These are phyloP conservation scores for Syzygium syzygioides DNA, from an alignment of 441 rosid species.

Conservation along the genomic window DNA sequence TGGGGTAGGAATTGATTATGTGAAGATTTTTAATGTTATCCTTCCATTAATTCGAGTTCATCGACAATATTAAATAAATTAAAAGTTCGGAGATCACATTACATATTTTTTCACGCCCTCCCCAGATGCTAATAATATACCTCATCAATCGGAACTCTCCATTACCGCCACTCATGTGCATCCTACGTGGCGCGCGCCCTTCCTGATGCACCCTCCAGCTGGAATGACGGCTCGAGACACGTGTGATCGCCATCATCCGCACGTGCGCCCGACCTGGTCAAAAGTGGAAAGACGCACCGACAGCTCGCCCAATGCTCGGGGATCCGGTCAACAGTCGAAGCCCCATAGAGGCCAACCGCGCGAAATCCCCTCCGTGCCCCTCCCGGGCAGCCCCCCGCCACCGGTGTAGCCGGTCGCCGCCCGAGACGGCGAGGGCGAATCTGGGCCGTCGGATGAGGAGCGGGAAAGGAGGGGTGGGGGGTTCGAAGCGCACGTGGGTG, in stretches of 20 bases:
- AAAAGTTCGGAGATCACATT: no score
- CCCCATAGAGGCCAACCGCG: not conserved
- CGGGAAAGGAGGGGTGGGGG: rapidly evolving
- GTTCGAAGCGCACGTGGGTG: constrained; percentile 26
- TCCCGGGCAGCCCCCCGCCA: not conserved
- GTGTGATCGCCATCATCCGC: constrained; percentile 16
- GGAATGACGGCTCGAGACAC: constrained; percentile 23
- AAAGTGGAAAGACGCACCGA: not conserved
- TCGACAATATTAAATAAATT: no score
- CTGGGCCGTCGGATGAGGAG: constrained; percentile 11
- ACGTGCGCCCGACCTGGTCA: constrained; percentile 33
- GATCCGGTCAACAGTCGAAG: constrained; percentile 34
- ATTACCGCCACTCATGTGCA: constrained; percentile 25
- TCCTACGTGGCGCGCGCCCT: constrained; percentile 31
- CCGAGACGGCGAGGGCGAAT: not conserved
- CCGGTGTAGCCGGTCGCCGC: constrained; percentile 22
- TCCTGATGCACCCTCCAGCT: constrained; percentile 1
- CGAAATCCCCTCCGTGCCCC: not conserved
- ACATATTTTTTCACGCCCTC: no score
- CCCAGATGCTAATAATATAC: no score
- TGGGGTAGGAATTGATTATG: no score
- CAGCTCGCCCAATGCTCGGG: constrained; percentile 17
- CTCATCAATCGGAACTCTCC: not conserved
- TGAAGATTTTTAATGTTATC: no score
- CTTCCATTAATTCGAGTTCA: no score